Evolutionary conservation across 2,329 filamentous ascomycete genomes (phyloP), one percentile per base, ranked within the genome.

Genomic region (Xylaria sp.): DNA sequence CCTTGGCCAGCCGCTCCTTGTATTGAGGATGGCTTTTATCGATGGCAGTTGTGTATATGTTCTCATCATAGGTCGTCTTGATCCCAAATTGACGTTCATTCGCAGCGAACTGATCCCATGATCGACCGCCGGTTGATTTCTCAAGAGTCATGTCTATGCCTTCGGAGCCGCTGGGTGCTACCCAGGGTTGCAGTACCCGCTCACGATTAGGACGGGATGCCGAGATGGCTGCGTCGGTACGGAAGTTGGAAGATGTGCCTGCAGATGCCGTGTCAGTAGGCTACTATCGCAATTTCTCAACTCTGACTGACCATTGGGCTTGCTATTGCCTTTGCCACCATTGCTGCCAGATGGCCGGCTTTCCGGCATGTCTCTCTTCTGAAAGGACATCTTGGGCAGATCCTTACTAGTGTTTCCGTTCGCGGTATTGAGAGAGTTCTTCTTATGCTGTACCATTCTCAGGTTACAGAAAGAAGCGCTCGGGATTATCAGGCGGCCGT

Each of bases 81-180:
- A 96, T 79, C 35, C 95, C 95, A 73, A 97, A 98, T 29, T 92
- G 86, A 58, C 87, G 85, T 77, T 96, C 91, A 72, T 98, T 98
- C 65, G 86, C 89, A 60, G 91, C 90, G 72, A 99, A 99, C 75
- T 99, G 95, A 74, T 99, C 94, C 95, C 95, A 99, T 9, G 78
- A 9, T 49, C 65, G 80, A 6, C 78, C 80, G 15, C 77, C 72
- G 54, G 74, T 76, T n/a, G 74, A 69, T 2, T 80, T 86, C 70
- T 95, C 92, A 23, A 97, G 82, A 48, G 90, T 89, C 67, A 91
- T 82, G 71, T 93, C 89, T 40, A 85, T 75, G 27, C 84, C 83
- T 64, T 89, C 87, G 4, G 81, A 76, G 15, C 83, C 76, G 67
- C 88, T 88, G 6, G 91, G 87, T 57, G 64, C 70, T 27, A 93